A percentile compares a stretch with the other conserved stretches of the same genome.
Evolutionary conservation across 2,329 filamentous ascomycete species (phyloP).

Genomic region (Spiromastix sp.): DNA sequence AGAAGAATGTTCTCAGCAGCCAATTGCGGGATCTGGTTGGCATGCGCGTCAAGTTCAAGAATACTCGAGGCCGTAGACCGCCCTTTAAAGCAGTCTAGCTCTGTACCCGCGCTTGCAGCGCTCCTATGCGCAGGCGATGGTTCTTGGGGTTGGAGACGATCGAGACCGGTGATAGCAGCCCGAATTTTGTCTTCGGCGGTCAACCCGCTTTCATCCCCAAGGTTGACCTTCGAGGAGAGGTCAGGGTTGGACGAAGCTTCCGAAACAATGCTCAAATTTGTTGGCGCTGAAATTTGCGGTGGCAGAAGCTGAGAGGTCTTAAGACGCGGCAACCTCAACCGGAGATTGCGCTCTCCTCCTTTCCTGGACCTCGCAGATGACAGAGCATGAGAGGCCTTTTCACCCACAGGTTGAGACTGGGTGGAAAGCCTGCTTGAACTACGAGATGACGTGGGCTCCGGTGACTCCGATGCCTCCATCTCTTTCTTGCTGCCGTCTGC

Average conservation of each 20-base stretch:
- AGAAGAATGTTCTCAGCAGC: conserved; percentile 42
- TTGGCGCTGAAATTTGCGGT: conserved; percentile 1
- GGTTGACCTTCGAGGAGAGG: background rate
- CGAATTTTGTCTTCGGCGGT: conserved; percentile 1
- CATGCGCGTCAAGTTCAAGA: conserved; percentile 1
- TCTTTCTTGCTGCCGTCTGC: no score
- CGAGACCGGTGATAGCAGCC: conserved; percentile 1
- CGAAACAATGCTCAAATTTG: conserved; percentile 9
- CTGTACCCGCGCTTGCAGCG: no score
- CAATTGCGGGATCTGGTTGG: conserved; percentile 11
- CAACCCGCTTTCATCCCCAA: no score
- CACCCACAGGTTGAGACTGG: no score
- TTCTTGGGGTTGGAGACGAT: no score
- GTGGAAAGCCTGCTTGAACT: no score
- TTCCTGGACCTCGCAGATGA: no score
- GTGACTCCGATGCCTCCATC: no score
- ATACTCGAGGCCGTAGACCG: background rate
- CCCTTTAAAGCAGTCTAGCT: no score
- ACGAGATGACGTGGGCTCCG: no score
- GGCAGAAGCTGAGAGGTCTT: conserved; percentile 5
- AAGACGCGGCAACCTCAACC: conserved; percentile 9
- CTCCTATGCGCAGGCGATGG: no score
- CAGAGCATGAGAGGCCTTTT: no score
- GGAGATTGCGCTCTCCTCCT: conserved; percentile 6
- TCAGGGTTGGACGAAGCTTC: conserved; percentile 7